A percentile compares a stretch with the other conserved stretches of the same genome.
Conservation (phyloP, 768 basidiomycete species). For the Pholiota conissans region DNA sequence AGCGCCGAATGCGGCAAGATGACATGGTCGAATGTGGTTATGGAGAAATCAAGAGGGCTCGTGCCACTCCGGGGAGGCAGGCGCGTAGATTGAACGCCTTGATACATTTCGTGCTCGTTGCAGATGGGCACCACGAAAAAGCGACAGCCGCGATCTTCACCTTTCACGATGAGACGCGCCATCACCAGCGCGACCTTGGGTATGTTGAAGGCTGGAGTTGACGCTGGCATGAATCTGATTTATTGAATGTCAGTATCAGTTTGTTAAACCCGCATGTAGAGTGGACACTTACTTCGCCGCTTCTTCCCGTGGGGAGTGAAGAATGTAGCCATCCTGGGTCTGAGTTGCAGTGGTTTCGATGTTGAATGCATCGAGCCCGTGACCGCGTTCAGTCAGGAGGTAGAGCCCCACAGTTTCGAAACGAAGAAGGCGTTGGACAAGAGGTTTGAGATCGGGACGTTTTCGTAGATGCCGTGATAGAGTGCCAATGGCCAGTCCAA, state of each 20-base stretch:
- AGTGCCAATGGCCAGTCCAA: slow-evolving; percentile 54
- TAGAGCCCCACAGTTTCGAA: slow-evolving; percentile 56
- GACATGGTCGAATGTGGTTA: slow-evolving; percentile 57
- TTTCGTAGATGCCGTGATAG: slow-evolving; percentile 47
- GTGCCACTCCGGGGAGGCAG: slow-evolving; percentile 54
- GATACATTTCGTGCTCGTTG: slow-evolving; percentile 51
- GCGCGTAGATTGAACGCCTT: slow-evolving; percentile 49
- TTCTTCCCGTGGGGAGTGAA: slow-evolving; percentile 57
- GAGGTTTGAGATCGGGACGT: slow-evolving; percentile 48
- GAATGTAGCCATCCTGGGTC: slow-evolving; percentile 48
- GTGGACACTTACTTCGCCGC: slow-evolving; percentile 49
- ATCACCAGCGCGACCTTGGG: slow-evolving; percentile 57
- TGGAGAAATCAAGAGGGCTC: slow-evolving; percentile 54
- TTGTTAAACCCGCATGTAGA: not conserved
- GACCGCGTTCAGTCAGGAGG: slow-evolving; percentile 55
- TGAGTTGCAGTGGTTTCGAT: slow-evolving; percentile 61
- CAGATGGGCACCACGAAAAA: slow-evolving; percentile 59
- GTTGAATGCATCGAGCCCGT: slow-evolving; percentile 61
- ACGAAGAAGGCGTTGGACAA: slow-evolving; percentile 49
- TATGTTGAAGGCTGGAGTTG: slow-evolving; percentile 52
- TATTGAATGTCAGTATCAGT: slow-evolving; percentile 6
- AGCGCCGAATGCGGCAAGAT: slow-evolving; percentile 50
- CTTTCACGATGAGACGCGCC: slow-evolving; percentile 53
- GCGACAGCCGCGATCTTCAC: slow-evolving; percentile 48
- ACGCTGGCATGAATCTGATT: slow-evolving; percentile 58